Conservation (phyloP, 805 yeast species). For the Clavispora santaluciae region DNA sequence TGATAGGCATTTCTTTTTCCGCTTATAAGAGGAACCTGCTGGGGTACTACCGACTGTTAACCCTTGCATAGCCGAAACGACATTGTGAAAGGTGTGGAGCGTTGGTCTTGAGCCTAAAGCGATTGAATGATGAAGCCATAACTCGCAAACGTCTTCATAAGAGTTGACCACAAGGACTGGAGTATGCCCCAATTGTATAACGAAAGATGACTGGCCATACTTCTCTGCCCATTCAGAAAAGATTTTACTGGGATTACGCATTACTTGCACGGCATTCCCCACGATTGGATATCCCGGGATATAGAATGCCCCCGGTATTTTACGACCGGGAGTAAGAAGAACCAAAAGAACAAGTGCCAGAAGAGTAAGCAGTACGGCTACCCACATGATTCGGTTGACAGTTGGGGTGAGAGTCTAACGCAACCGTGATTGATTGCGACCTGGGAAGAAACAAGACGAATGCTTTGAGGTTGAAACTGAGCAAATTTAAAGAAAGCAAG, state of each 20-base stretch:
- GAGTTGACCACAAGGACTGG: conserved; percentile 65
- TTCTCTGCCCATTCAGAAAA: conserved; percentile 42
- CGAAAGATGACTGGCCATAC: conserved; percentile 47
- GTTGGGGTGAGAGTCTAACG: too few relatives aligned
- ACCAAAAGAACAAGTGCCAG: neutral
- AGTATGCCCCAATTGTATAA: conserved; percentile 55
- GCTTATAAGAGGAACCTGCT: conserved; percentile 41
- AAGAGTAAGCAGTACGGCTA: neutral
- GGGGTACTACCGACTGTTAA: conserved; percentile 68
- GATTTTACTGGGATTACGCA: conserved; percentile 45
- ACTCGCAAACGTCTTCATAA: conserved; percentile 44
- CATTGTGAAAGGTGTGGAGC: conserved; percentile 61
- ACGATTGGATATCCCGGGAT: conserved; percentile 48
- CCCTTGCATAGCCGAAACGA: conserved; percentile 51
- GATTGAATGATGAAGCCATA: conserved; percentile 47
- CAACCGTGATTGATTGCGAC: too few relatives aligned
- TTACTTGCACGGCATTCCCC: conserved; percentile 45
- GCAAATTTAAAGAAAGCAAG: too few relatives aligned
- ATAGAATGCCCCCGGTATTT: conserved; percentile 27
- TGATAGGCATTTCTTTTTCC: conserved; percentile 46
- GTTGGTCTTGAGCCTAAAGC: conserved; percentile 66
- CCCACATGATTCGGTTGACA: neutral
- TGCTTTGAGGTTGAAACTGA: too few relatives aligned
- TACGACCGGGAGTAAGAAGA: neutral
- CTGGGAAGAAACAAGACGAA: too few relatives aligned